phyloP scores from a whole-genome alignment of 208 protist genomes.

The Trypanosoma rangeli region DNA sequence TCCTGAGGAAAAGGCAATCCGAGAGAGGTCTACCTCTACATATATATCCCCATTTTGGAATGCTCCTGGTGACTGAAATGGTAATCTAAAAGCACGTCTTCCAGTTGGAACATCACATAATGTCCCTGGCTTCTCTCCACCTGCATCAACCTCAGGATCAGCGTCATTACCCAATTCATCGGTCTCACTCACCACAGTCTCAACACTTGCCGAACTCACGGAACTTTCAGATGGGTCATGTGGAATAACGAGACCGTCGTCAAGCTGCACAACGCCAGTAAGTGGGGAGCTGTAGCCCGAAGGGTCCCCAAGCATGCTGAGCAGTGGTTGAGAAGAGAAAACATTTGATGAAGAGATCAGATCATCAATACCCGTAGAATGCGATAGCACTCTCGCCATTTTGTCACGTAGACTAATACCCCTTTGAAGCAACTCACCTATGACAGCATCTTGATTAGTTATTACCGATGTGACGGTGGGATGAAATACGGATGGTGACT shows the following conservation, averaged over 20 bases:
- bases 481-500: background rate
- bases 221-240: slow-evolving; percentile 11
- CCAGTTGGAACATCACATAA: background rate
- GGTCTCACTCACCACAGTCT: slow-evolving; percentile 2
- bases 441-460: slow-evolving; percentile 11
- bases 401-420: slow-evolving; percentile 42
- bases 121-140: background rate
- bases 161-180: slow-evolving; percentile 8
- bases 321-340: slow-evolving; percentile 1
- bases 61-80: slow-evolving; percentile 2
- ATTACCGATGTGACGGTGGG: background rate
- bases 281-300: slow-evolving; percentile 4
- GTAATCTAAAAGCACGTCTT: slow-evolving; percentile 6
- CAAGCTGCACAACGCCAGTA: slow-evolving; percentile 19
- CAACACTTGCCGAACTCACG: slow-evolving; percentile 14
- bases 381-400: slow-evolving; percentile 40
- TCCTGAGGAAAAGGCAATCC: slow-evolving; percentile 73
- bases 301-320: background rate
- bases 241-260: slow-evolving; percentile 7
- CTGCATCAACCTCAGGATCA: background rate
- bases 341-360: background rate
- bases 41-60: slow-evolving; percentile 12
- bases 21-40: slow-evolving; percentile 66
- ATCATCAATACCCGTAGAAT: slow-evolving; percentile 6
- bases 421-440: slow-evolving; percentile 42